Percentiles rank a stretch among this genome's conserved stretches.
phyloP scores from a whole-genome alignment of 2,329 filamentous ascomycete species.

The Beauveria scarabaeidicola region DNA sequence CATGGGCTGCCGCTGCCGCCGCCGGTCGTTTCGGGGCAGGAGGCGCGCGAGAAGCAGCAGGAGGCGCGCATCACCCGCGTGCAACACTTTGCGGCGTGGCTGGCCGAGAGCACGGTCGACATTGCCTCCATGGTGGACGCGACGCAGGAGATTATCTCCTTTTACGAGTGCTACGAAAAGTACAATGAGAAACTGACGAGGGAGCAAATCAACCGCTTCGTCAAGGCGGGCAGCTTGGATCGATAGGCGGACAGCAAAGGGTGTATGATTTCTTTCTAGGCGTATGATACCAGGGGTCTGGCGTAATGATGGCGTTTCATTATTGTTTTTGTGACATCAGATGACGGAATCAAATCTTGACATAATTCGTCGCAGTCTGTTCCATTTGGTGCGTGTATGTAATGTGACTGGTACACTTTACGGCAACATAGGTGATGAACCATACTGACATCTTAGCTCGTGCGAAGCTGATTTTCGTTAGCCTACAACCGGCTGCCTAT shows the following conservation, averaged over 20 bases:
- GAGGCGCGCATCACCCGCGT: conserved; percentile 57
- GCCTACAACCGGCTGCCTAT: too few relatives aligned
- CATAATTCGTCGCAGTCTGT: not conserved
- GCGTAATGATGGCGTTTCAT: conserved; percentile 1
- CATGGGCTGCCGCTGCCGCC: not conserved
- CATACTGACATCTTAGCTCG: too few relatives aligned
- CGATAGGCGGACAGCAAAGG: conserved; percentile 27
- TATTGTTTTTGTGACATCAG: not conserved
- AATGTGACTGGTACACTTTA: too few relatives aligned
- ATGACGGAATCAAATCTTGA: not conserved
- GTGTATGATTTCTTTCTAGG: not conserved
- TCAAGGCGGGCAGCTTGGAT: conserved; percentile 49
- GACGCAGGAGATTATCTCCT: conserved; percentile 82
- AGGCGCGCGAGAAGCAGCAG: conserved; percentile 39
- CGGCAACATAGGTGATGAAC: too few relatives aligned
- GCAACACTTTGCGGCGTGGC: conserved; percentile 61
- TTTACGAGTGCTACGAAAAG: conserved; percentile 65
- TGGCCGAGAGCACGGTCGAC: conserved; percentile 79
- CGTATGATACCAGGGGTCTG: conserved; percentile 7
- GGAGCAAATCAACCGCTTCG: conserved; percentile 50
- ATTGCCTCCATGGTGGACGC: conserved; percentile 80
- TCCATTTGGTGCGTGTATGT: too few relatives aligned
- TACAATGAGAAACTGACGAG: conserved; percentile 52
- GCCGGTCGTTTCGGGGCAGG: conserved; percentile 15
- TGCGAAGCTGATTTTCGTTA: too few relatives aligned